Conservation (phyloP, 108 stramenopile genomes). For the Pseudonitzschia multiseries region DNA sequence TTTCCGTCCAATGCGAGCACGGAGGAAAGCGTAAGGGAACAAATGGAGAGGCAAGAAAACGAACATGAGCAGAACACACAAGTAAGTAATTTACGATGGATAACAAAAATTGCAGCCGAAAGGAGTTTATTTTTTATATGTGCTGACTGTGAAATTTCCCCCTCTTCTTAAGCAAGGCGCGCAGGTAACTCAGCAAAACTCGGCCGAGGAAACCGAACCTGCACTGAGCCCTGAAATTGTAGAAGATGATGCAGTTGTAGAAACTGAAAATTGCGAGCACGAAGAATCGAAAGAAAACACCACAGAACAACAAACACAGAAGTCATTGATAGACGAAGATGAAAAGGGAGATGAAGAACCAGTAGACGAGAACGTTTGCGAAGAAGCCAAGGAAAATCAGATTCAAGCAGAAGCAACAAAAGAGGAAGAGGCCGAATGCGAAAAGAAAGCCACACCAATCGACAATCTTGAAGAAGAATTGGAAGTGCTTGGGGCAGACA, state of each 20-base stretch:
- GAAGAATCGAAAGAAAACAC: neutral
- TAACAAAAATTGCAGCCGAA: neutral
- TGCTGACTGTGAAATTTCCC: conserved; percentile 1
- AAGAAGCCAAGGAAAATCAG: neutral
- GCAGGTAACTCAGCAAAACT: conserved; percentile 3
- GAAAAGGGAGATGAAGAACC: neutral
- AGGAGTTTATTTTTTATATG: neutral
- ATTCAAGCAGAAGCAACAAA: neutral
- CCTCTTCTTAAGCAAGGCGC: conserved; percentile 8
- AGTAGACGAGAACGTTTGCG: conserved; percentile 1
- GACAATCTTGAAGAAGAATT: conserved; percentile 17
- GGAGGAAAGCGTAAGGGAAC: conserved; percentile 34
- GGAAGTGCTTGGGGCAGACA: conserved; percentile 28
- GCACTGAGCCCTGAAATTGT: neutral
- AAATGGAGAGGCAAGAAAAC: conserved; percentile 17
- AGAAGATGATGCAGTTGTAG: neutral
- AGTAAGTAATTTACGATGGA: conserved; percentile 4
- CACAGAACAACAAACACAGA: neutral
- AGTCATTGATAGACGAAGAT: conserved; percentile 9
- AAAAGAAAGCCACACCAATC: neutral
- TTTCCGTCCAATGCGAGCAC: conserved; percentile 37
- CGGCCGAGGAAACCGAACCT: neutral
- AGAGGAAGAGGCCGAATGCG: neutral
- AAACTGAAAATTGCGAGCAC: neutral
- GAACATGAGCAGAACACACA: neutral